Conservation (phyloP, 2,329 filamentous ascomycete species). For the Pestalotiopsis fici region DNA sequence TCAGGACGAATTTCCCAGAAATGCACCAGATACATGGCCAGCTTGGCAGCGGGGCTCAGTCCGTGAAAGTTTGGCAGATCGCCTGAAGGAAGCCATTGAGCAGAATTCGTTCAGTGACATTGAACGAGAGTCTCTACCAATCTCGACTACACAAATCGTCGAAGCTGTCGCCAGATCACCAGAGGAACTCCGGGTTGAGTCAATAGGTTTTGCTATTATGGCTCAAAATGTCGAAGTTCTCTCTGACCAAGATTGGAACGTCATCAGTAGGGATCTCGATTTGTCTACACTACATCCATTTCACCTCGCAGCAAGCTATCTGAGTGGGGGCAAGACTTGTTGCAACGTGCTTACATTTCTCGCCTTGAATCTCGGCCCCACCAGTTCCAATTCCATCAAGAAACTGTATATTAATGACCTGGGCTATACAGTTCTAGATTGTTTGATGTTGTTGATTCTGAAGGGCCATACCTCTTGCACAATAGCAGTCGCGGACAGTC, state of each 20-base stretch:
- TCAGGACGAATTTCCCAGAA: background rate
- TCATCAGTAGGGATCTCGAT: background rate
- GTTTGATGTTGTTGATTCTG: slow-evolving; percentile 36
- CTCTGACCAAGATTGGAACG: too few species aligned
- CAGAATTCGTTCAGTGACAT: background rate
- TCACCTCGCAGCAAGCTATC: background rate
- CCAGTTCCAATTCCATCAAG: background rate
- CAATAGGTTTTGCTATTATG: background rate
- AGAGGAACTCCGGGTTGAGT: background rate
- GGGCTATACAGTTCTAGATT: slow-evolving; percentile 39
- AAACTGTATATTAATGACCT: slow-evolving; percentile 18
- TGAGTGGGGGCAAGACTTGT: background rate
- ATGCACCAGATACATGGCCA: background rate
- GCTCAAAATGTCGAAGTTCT: background rate
- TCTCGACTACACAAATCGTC: background rate
- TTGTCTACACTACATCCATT: background rate
- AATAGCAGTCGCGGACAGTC: background rate
- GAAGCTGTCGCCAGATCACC: background rate
- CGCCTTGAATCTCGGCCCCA: background rate
- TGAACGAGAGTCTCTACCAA: background rate
- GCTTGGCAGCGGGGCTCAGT: background rate
- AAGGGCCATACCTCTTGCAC: slow-evolving; percentile 30
- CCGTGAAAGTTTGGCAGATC: background rate
- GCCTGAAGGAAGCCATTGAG: background rate
- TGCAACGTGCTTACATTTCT: background rate